A percentile compares a stretch with the other conserved stretches of the same genome.
These are phyloP conservation scores for Sphaerosporella brunnea DNA, from an alignment of 495 filamentous ascomycete species.

Conservation along the genomic window DNA sequence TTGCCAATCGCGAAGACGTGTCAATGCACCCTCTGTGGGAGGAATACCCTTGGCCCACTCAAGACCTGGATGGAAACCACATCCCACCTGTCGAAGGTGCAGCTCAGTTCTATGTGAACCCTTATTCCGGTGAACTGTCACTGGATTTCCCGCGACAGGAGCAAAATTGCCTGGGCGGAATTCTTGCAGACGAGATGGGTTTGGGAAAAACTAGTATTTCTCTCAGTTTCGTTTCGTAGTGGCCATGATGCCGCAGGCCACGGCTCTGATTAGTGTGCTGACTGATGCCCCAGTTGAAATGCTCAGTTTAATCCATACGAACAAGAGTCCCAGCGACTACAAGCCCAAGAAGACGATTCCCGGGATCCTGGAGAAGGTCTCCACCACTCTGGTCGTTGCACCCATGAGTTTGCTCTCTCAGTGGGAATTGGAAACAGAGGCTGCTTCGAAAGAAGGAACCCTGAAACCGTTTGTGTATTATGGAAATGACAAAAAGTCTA, in stretches of 20 bases:
- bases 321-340: background rate
- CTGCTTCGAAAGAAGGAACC: conserved; percentile 63
- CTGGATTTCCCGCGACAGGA: conserved; percentile 82
- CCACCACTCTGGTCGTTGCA: conserved; percentile 80
- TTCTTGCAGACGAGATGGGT: conserved; percentile 51
- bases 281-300: conserved; percentile 3
- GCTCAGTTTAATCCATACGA: conserved; percentile 1
- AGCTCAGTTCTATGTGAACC: conserved; percentile 77
- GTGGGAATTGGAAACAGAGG: conserved; percentile 89
- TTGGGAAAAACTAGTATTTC: conserved; percentile 3
- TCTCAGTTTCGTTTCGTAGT: background rate
- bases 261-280: background rate
- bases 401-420: conserved; percentile 87
- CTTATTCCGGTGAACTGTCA: conserved; percentile 89
- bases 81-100: conserved; percentile 37
- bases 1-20: conserved; percentile 32
- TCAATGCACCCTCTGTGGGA: conserved; percentile 99
- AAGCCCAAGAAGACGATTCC: conserved; percentile 10
- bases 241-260: background rate
- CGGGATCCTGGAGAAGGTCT: conserved; percentile 9
- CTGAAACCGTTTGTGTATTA: conserved; percentile 82
- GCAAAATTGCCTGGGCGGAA: conserved; percentile 83
- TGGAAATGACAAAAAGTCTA: conserved; percentile 59
- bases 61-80: conserved; percentile 68
- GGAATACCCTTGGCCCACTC: conserved; percentile 75